These are phyloP conservation scores for Primulina tabacum DNA, from an alignment of 257 asterid species.

Conservation along the genomic window DNA sequence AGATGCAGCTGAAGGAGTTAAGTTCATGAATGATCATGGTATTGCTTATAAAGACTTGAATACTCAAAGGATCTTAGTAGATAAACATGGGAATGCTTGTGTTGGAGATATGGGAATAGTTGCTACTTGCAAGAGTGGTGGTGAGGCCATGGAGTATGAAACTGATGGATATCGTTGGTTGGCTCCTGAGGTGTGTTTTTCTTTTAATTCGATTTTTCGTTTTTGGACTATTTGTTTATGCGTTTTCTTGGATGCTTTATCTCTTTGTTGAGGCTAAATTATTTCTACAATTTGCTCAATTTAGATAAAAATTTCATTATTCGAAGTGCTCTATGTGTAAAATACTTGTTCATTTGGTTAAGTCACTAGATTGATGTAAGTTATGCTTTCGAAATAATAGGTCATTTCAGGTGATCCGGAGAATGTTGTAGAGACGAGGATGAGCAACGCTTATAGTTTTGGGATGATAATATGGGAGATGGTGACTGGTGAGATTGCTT, in stretches of 20 bases:
- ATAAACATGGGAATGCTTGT: constrained; percentile 85
- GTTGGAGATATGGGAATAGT: constrained; percentile 95
- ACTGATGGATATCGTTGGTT: constrained; percentile 99
- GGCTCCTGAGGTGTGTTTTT: constrained; percentile 88
- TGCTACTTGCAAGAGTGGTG: constrained; percentile 74
- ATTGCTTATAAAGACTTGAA: constrained; percentile 82
- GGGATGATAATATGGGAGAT: constrained; percentile 96
- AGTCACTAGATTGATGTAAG: constrained; percentile 6
- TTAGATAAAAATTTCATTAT: not conserved
- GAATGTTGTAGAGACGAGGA: constrained; percentile 81
- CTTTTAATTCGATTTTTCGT: not conserved
- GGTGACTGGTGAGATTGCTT: constrained; percentile 84
- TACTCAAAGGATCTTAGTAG: constrained; percentile 76
- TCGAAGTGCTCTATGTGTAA: not conserved
- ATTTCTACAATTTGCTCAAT: not conserved
- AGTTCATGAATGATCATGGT: constrained; percentile 93
- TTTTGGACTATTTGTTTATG: constrained; percentile 14
- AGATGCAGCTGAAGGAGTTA: constrained; percentile 83
- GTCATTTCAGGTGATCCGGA: constrained; percentile 97
- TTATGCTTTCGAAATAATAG: constrained; percentile 36
- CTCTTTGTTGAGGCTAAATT: constrained; percentile 5
- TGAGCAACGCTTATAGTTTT: constrained; percentile 91
- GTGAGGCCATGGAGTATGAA: constrained; percentile 95
- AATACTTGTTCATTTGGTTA: not conserved
- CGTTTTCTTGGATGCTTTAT: constrained; percentile 14